These are phyloP conservation scores for Atkinsonella hypoxylon DNA, from an alignment of 2,329 filamentous ascomycete genomes.

Conservation along the genomic window DNA sequence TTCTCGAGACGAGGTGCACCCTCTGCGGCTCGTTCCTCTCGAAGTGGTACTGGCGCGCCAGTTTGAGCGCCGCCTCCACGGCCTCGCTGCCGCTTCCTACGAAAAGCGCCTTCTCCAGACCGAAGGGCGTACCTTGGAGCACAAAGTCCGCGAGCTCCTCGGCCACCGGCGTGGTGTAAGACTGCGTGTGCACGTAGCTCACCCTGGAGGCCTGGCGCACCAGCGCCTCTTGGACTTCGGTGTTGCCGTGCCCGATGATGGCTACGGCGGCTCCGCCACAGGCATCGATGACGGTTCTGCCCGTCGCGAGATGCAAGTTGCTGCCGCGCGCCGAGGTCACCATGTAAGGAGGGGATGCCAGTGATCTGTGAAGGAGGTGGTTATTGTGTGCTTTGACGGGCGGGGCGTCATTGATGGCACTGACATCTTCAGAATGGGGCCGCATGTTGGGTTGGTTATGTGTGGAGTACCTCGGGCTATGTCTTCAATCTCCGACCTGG, in stretches of 20 bases:
- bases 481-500: too few relatives aligned
- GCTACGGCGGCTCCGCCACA: conserved; percentile 35
- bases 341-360: neutral
- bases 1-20: conserved; percentile 29
- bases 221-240: conserved; percentile 43
- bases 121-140: conserved; percentile 12
- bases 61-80: conserved; percentile 34
- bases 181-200: conserved; percentile 16
- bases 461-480: neutral
- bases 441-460: neutral
- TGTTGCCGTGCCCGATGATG: conserved; percentile 49
- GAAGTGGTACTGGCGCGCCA: conserved; percentile 34
- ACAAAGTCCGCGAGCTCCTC: conserved; percentile 18
- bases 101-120: conserved; percentile 15
- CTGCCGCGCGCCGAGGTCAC: neutral
- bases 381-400: neutral
- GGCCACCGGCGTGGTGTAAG: conserved; percentile 14
- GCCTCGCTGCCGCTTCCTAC: conserved; percentile 21
- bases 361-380: neutral
- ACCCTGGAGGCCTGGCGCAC: conserved; percentile 36
- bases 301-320: neutral
- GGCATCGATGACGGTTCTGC: neutral
- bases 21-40: conserved; percentile 26
- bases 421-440: neutral
- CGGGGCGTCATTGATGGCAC: neutral